These are phyloP conservation scores for Alternaria hordeiaustralica DNA, from an alignment of 2,329 filamentous ascomycete species.

Conservation along the genomic window DNA sequence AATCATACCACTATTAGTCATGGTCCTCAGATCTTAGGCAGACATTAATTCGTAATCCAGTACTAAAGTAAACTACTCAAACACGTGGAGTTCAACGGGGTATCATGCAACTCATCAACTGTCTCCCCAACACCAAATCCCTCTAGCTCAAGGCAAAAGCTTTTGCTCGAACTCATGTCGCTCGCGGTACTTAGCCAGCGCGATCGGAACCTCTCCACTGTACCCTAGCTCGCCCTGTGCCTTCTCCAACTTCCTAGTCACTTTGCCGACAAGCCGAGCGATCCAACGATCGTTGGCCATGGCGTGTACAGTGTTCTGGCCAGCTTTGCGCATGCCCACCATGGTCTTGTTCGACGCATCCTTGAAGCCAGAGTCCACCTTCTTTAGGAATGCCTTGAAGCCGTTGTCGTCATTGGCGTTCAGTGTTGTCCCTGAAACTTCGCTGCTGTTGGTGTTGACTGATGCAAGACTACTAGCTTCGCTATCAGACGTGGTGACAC, in stretches of 20 bases:
- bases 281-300: slow-evolving; percentile 63
- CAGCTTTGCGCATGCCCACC: slow-evolving; percentile 56
- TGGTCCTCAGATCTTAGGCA: not conserved
- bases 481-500: slow-evolving; percentile 33
- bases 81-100: not conserved
- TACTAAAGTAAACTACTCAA: not conserved
- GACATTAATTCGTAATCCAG: not conserved
- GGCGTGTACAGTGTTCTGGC: slow-evolving; percentile 50
- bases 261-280: slow-evolving; percentile 60
- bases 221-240: slow-evolving; percentile 61
- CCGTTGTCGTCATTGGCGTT: slow-evolving; percentile 24
- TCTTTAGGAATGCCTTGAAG: slow-evolving; percentile 33
- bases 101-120: slow-evolving; percentile 3
- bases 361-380: slow-evolving; percentile 38
- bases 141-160: slow-evolving; percentile 37
- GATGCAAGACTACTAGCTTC: slow-evolving; percentile 32
- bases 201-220: slow-evolving; percentile 55
- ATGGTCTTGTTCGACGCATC: slow-evolving; percentile 47
- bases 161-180: slow-evolving; percentile 44
- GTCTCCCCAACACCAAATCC: not conserved
- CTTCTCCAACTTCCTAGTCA: slow-evolving; percentile 57
- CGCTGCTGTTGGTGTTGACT: slow-evolving; percentile 22
- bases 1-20: not conserved
- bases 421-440: slow-evolving; percentile 15
- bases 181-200: slow-evolving; percentile 49